Conservation (phyloP, 331 rosid species). For the Ulmus americana region DNA sequence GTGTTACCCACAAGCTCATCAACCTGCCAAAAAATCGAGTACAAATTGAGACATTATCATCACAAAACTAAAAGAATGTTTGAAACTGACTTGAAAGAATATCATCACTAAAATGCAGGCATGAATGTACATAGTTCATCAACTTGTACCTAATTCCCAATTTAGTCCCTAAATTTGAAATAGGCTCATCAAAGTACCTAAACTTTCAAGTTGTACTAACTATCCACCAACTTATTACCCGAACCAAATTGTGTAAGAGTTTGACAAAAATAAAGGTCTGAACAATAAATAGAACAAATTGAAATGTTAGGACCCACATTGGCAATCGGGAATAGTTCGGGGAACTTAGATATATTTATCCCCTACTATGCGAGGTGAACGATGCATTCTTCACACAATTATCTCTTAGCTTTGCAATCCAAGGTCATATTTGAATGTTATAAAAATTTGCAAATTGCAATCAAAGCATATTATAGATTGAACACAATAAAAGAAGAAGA, state of each 20-base stretch:
- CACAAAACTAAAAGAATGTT: background rate
- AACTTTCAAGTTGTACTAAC: too few species aligned
- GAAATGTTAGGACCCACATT: too few species aligned
- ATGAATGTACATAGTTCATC: background rate
- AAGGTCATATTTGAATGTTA: background rate
- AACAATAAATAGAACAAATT: too few species aligned
- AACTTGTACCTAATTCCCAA: too few species aligned
- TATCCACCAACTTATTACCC: too few species aligned
- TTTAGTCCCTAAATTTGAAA: too few species aligned
- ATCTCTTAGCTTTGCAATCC: background rate
- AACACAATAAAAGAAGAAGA: background rate
- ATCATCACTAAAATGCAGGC: background rate
- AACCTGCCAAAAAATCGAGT: slow-evolving; percentile 48
- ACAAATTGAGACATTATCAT: background rate
- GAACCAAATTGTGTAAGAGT: too few species aligned
- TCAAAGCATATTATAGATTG: background rate
- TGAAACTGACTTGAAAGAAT: background rate
- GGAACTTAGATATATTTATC: too few species aligned
- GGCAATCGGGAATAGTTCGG: too few species aligned
- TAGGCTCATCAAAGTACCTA: too few species aligned
- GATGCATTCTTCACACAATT: background rate
- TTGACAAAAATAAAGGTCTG: too few species aligned
- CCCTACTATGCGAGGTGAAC: too few species aligned
- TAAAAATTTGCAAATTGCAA: background rate
- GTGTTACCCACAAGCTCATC: slow-evolving; percentile 82